Percentiles rank a stretch among this genome's conserved stretches.
These are phyloP conservation scores for Diplotaxis tenuifolia DNA, from an alignment of 345 rosid species.

Conservation along the genomic window DNA sequence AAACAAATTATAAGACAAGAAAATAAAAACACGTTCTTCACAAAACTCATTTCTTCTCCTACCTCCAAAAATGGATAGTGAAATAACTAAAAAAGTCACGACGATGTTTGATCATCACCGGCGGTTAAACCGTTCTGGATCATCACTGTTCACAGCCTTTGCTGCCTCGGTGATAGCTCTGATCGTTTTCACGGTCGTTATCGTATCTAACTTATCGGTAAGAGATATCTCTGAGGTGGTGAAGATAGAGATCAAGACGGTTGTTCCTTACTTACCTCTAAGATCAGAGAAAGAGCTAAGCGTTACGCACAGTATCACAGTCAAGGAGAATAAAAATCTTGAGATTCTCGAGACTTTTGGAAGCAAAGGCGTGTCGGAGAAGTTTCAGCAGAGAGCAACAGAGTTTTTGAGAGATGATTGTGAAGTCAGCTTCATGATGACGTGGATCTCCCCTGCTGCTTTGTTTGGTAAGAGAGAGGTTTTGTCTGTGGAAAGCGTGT, in stretches of 20 bases:
- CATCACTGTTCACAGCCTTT: slow-evolving; percentile 31
- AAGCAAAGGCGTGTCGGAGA: slow-evolving; percentile 22
- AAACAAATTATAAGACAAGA: not conserved
- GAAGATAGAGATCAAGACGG: slow-evolving; percentile 32
- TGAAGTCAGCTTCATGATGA: slow-evolving; percentile 54
- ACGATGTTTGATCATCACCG: slow-evolving; percentile 25
- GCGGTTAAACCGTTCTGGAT: slow-evolving; percentile 25
- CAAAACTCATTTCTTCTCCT: not conserved
- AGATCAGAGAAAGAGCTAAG: slow-evolving; percentile 29
- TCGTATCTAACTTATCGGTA: slow-evolving; percentile 23
- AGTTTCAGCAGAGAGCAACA: slow-evolving; percentile 34
- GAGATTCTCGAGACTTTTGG: slow-evolving; percentile 8
- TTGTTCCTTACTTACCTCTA: slow-evolving; percentile 28
- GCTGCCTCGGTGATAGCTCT: slow-evolving; percentile 37
- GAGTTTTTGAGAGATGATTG: slow-evolving; percentile 50
- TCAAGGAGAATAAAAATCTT: slow-evolving; percentile 31
- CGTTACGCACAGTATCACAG: slow-evolving; percentile 1
- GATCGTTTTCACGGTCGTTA: slow-evolving; percentile 40
- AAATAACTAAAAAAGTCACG: slow-evolving; percentile 15
- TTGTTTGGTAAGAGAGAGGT: slow-evolving; percentile 53
- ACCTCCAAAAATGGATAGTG: slow-evolving; percentile 16
- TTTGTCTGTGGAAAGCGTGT: slow-evolving; percentile 48
- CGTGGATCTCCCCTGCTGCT: slow-evolving; percentile 60
- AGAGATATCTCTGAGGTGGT: slow-evolving; percentile 10
- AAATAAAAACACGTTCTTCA: slow-evolving; percentile 3